These are phyloP conservation scores for Pseudisothecium myosuroides DNA, from an alignment of 225 moss, liverwort and hornwort species.

Conservation along the genomic window DNA sequence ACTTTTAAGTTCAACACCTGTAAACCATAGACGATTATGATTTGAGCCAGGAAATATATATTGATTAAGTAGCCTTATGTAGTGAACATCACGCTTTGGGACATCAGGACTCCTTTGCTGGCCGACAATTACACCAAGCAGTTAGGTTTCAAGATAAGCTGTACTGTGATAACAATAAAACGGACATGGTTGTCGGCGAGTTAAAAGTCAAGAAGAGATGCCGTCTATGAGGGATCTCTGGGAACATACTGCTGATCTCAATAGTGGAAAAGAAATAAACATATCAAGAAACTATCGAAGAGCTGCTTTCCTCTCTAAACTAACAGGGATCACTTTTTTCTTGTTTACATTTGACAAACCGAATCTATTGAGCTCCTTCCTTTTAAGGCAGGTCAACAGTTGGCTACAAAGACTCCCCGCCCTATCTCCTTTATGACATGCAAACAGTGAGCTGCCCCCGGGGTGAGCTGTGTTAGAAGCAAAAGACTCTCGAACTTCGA, in stretches of 20 bases:
- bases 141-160: background rate
- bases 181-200: background rate
- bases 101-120: background rate
- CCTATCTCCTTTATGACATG: background rate
- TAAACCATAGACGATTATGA: background rate
- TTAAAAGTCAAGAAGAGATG: background rate
- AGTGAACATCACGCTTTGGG: background rate
- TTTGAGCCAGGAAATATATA: background rate
- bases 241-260: constrained; percentile 1
- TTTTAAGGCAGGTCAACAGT: background rate
- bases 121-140: background rate
- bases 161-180: background rate
- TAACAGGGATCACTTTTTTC: background rate
- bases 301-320: background rate
- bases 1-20: background rate
- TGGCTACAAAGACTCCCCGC: background rate
- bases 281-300: background rate
- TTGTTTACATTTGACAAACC: background rate
- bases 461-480: background rate
- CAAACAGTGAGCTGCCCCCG: background rate
- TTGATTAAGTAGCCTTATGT: background rate
- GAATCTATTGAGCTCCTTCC: background rate
- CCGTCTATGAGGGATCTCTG: background rate
- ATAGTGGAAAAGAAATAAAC: background rate
- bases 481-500: background rate